phyloP scores from a whole-genome alignment of 2,329 filamentous ascomycete genomes.

The Alternaria tenuissima region DNA sequence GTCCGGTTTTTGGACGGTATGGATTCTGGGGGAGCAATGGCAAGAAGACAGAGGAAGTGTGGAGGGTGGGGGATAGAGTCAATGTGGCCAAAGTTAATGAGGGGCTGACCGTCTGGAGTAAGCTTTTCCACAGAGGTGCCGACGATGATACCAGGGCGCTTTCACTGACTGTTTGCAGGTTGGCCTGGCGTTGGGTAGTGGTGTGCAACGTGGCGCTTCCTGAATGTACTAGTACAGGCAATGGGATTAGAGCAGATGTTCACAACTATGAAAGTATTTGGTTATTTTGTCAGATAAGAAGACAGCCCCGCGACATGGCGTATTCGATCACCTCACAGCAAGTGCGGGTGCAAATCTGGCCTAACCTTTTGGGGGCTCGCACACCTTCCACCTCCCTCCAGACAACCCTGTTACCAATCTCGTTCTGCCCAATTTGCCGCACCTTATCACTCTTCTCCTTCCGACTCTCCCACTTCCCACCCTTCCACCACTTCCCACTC shows the following conservation, averaged over 20 bases:
- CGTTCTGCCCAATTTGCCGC: too few species aligned
- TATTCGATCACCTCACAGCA: too few species aligned
- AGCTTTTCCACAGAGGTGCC: conserved; percentile 22
- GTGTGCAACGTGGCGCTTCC: background rate
- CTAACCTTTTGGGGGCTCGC: too few species aligned
- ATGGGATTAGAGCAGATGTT: background rate
- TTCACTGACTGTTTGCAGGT: conserved; percentile 3
- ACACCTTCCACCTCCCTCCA: too few species aligned
- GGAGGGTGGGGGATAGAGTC: conserved; percentile 56
- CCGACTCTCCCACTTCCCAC: too few species aligned
- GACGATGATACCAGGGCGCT: too few species aligned
- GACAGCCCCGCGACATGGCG: too few species aligned
- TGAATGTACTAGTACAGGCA: fast-evolving
- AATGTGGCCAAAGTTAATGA: conserved; percentile 51
- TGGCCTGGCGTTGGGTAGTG: background rate
- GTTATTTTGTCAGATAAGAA: background rate
- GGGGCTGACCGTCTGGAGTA: conserved; percentile 55
- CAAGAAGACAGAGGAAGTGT: conserved; percentile 19
- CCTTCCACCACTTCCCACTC: too few species aligned
- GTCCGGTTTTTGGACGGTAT: conserved; percentile 59
- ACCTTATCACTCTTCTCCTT: too few species aligned
- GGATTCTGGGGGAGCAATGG: conserved; percentile 47
- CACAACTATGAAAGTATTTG: fast-evolving
- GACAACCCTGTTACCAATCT: fast-evolving
- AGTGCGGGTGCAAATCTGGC: too few species aligned